Base-by-base conservation (phyloP, 306 rosid genomes). In the Lathyrus aphaca region DNA sequence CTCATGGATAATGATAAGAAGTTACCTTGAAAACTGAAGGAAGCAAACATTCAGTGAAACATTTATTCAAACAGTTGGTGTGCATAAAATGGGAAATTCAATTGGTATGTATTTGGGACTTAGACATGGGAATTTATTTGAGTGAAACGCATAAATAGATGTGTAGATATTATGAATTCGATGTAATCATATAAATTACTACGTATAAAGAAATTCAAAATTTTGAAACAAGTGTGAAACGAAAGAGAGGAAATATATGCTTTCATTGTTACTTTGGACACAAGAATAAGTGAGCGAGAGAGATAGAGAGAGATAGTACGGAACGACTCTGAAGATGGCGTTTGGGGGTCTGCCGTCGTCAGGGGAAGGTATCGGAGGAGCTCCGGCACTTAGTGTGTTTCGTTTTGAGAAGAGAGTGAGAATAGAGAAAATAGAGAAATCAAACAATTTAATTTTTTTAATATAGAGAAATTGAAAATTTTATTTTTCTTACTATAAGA, bases 1-100 rank as follows among this genome's bases (percentile, higher is more conserved):
- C 82, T 73, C 89, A 81, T 81, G 19, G 39, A 54, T 5, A 69
- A 21, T 65, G 51, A 38, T 19, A 37, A 35, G 37, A 69, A 80
- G 48, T 51, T 51, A 14, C 37, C 69, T 82, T 72, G 76, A 19
- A 59, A 57, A 46, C 44, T 14, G 64, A 68, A 74, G 57, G 14
- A n/a, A 25, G 55, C 6, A 67, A 54, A 53, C 14, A 38, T 29
- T 72, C 55, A 77, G 54, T n/a, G 13, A 45, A 66, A 54, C 72
- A 25, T 18, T 61, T 78, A 12, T 64, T 69, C 85, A 69, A 83
- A 70, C 73, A 78, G 0, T 13, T 76, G 60, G 53, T 61, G 67
- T 6, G 75, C 77, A 40, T 10, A 15, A 54, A 11, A 54, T 23
- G 60, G 16, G 9, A 12, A 54, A 54, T 54, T 54, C 27, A 17